phyloP scores from a whole-genome alignment of 2,329 filamentous ascomycete species.

The Myrmaecium sp. region DNA sequence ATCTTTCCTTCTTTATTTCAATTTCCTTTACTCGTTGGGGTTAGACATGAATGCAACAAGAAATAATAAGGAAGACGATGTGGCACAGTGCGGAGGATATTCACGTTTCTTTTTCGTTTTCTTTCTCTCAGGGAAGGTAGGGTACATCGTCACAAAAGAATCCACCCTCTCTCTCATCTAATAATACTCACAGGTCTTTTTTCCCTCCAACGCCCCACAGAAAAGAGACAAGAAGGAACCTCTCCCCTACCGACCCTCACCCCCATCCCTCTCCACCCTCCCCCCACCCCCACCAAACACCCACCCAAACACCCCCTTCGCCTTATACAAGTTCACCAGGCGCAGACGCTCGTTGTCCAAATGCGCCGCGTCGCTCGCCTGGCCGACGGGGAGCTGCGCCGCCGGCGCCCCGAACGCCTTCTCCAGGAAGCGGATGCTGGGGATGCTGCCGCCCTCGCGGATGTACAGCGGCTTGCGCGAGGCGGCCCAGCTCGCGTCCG shows the following conservation, averaged over 20 bases:
- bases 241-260: background rate
- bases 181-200: too few species aligned
- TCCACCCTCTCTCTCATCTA: too few species aligned
- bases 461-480: slow-evolving; percentile 66
- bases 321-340: slow-evolving; percentile 75
- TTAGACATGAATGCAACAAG: too few species aligned
- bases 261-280: background rate
- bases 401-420: slow-evolving; percentile 86
- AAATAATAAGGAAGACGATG: too few species aligned
- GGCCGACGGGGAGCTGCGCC: slow-evolving; percentile 83
- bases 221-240: too few species aligned
- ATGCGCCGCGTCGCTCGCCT: slow-evolving; percentile 87
- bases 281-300: slow-evolving; percentile 46
- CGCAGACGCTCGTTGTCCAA: slow-evolving; percentile 88
- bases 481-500: background rate
- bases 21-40: too few species aligned
- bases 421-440: slow-evolving; percentile 82
- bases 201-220: too few species aligned
- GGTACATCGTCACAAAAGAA: too few species aligned
- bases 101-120: too few species aligned
- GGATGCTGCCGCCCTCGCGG: slow-evolving; percentile 86
- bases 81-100: too few species aligned
- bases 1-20: too few species aligned
- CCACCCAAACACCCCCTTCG: slow-evolving; percentile 73
- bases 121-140: too few species aligned